Evolutionary conservation across 1,139 yeast genomes (phyloP), one percentile per base, ranked within the genome.

Genomic region (Candida glucosophila): DNA sequence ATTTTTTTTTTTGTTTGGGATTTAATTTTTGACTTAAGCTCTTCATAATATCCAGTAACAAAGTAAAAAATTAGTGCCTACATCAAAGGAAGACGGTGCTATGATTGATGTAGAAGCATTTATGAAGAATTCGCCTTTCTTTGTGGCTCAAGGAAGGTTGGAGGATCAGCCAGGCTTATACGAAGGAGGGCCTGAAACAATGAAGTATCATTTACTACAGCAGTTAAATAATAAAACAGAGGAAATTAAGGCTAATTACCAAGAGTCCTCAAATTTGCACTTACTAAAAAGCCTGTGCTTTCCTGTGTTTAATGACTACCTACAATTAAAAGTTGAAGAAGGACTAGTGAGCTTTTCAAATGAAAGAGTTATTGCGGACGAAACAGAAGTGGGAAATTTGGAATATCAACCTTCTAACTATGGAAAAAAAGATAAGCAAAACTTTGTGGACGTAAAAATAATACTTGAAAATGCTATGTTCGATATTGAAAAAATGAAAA

Each of bases 191-290:
- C 58, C 65, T 0, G 70, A 64, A 3, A 45, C 63, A 16, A 52
- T 64, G 31, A 62, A 61, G 38, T 63, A 61, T 31, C 70, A 63
- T 39, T 48, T 64, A 20, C 67, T 59, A 37, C 67, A 64, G 33
- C 67, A 62, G 34, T 48, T 55, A 32, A 44, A 64, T 22, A 38
- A 35, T 24, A 52, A 51, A 24, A 24, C 55, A 25, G 37, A 36
- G 17, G 61, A 53, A 20, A 35, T 53, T 24, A 40, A 41, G 21
- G 37, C 28, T 16, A 28, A 37, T 11, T 38, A 36, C 19, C 34
- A 34, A 16, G 33, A 30, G 12, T 29, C 33, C 15, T 36, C 40
- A 15, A 41, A 39, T 24, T 33, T 45, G 32, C 35, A 42, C 29
- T 22, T 43, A 23, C 32, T 47, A 12, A 44, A 45, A 27, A 34